Evolutionary conservation across 2,329 filamentous ascomycete species (phyloP).

Genomic region (Stylonectria norvegica): DNA sequence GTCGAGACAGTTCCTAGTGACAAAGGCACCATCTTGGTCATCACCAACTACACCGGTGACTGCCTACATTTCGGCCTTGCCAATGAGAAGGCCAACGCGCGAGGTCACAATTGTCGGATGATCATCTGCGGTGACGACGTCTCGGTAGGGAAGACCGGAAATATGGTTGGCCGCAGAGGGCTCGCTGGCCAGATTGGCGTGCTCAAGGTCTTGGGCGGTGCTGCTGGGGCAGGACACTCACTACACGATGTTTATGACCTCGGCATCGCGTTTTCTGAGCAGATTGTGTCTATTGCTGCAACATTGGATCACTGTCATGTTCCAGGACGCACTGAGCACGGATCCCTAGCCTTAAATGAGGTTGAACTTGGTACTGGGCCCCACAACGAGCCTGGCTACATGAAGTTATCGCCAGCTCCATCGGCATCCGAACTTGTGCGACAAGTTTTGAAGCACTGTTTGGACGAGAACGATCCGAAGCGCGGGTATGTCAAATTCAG

Average conservation of each 20-base stretch:
- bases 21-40: slow-evolving; percentile 56
- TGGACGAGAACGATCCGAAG: slow-evolving; percentile 54
- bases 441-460: slow-evolving; percentile 56
- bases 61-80: slow-evolving; percentile 61
- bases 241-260: slow-evolving; percentile 51
- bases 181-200: slow-evolving; percentile 60
- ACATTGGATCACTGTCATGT: slow-evolving; percentile 61
- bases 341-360: slow-evolving; percentile 46
- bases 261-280: slow-evolving; percentile 45
- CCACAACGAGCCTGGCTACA: slow-evolving; percentile 63
- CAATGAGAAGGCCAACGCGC: slow-evolving; percentile 54
- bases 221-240: slow-evolving; percentile 43
- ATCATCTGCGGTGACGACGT: slow-evolving; percentile 65
- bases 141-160: slow-evolving; percentile 55
- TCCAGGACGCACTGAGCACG: slow-evolving; percentile 48
- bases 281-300: slow-evolving; percentile 55
- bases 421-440: slow-evolving; percentile 48
- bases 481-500: slow-evolving; percentile 49
- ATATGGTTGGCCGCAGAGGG: slow-evolving; percentile 58
- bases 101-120: slow-evolving; percentile 52
- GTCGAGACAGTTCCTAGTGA: slow-evolving; percentile 54
- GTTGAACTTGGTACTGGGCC: slow-evolving; percentile 64
- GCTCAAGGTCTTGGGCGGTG: slow-evolving; percentile 55
- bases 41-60: slow-evolving; percentile 65
- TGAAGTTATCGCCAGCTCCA: slow-evolving; percentile 51